Conservation (phyloP, 352 stramenopile genomes). For the Phytophthora boehmeriae region DNA sequence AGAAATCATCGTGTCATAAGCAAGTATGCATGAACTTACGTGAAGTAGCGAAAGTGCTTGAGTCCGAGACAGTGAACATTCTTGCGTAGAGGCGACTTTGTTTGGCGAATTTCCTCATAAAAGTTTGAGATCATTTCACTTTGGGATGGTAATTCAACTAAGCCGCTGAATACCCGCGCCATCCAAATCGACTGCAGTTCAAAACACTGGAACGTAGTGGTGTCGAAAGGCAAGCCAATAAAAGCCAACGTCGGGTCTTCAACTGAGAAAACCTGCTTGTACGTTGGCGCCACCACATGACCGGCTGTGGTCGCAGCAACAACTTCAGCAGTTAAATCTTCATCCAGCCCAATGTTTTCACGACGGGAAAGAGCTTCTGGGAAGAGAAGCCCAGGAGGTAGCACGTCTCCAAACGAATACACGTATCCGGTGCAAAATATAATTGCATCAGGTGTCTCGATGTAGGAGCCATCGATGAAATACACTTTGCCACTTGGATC, state of each 20-base stretch:
- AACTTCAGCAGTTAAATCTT: conserved; percentile 20
- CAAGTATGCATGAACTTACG: conserved; percentile 9
- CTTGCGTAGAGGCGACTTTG: conserved; percentile 30
- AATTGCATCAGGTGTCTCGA: conserved; percentile 47
- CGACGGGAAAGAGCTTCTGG: conserved; percentile 9
- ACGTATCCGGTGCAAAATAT: conserved; percentile 66
- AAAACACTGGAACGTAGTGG: conserved; percentile 60
- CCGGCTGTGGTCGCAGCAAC: conserved; percentile 19
- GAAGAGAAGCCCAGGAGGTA: conserved; percentile 41
- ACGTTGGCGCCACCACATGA: conserved; percentile 48
- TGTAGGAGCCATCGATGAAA: conserved; percentile 43
- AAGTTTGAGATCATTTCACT: conserved; percentile 51
- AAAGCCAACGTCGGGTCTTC: conserved; percentile 61
- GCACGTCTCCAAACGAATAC: conserved; percentile 44
- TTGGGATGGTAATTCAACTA: conserved; percentile 31
- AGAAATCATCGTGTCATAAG: background rate
- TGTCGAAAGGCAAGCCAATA: conserved; percentile 54
- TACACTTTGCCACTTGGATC: conserved; percentile 31
- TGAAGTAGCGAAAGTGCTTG: conserved; percentile 32
- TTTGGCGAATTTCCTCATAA: conserved; percentile 27
- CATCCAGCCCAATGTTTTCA: conserved; percentile 1
- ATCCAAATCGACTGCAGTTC: conserved; percentile 61
- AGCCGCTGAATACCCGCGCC: conserved; percentile 39
- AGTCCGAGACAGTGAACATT: conserved; percentile 48
- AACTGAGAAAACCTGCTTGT: conserved; percentile 64